Base-by-base conservation (phyloP, 2,329 filamentous ascomycete genomes). In the Talaromyces sp. region DNA sequence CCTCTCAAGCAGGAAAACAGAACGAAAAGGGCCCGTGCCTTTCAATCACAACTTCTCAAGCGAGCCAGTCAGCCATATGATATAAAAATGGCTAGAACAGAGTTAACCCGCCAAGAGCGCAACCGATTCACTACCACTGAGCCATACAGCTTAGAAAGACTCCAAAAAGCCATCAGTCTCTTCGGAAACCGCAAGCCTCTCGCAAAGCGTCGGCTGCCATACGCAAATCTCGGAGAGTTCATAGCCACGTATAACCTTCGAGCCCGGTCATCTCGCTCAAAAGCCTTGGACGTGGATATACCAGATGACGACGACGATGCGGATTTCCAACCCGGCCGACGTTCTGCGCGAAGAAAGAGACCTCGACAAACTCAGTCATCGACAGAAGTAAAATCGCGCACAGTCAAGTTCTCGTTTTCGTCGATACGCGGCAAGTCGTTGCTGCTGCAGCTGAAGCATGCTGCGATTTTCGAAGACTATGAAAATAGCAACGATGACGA, bases 181-280 rank as follows among this genome's bases (percentile, higher is more conserved):
- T 61, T 56, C 36, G 36, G 51, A 19, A 55, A 52, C 6, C 37
- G 5, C 11, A 61, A 45, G 45, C 21, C 22, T 11, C 21, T 67
- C 59, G 63, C 63, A 51, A 67, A 71, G 65, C 60, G 76, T 65
- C 57, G 61, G 52, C 56, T 58, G 15, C 63, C 61, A 13, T 60
- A 62, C 48, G 53, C 58, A 53, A 63, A 63, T 17, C 54, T 56
- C 13, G 56, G 52, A 22, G 28, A 52, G 10, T 59, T 51, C 39
- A 36, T 31, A 54, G 56, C 55, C 3, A 48, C 43, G 63, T 65
- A 65, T 21, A 56, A 56, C 9, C 39, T 66, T 2, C 63, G 65
- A 21, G 58, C 40, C 11, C 60, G 63, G 22, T 48, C 53, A 1
- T 36, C 31, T n/a, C 28, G 17, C 22, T 17, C 31, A 15, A 36